Conservation (phyloP, 805 yeast genomes). For the Yueomyces sinensis region DNA sequence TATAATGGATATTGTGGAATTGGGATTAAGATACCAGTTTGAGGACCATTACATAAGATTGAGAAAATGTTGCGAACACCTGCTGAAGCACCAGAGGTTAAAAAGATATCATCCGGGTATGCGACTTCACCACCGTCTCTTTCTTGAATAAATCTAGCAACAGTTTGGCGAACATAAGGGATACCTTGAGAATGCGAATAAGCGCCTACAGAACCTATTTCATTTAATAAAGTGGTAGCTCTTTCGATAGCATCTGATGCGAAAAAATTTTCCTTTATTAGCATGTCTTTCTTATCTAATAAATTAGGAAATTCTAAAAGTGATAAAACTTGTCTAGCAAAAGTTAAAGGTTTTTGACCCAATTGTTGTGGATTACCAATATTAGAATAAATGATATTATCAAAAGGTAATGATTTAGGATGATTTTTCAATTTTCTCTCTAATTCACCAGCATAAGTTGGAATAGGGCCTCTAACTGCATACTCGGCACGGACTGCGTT, state of each 20-base stretch:
- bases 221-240: conserved; percentile 45
- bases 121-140: conserved; percentile 72
- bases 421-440: conserved; percentile 38
- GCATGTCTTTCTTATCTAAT: conserved; percentile 18
- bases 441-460: conserved; percentile 85
- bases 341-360: conserved; percentile 89
- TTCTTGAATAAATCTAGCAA: conserved; percentile 63
- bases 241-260: conserved; percentile 65
- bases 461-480: conserved; percentile 91
- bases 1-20: conserved; percentile 97
- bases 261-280: conserved; percentile 15
- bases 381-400: conserved; percentile 72
- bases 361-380: conserved; percentile 98
- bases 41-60: conserved; percentile 50
- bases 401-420: conserved; percentile 60
- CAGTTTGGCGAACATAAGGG: conserved; percentile 51
- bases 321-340: conserved; percentile 83
- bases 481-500: conserved; percentile 76
- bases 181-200: conserved; percentile 92
- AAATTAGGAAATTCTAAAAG: conserved; percentile 75
- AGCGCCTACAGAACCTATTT: conserved; percentile 83
- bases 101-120: conserved; percentile 57
- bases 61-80: conserved; percentile 76
- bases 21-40: conserved; percentile 79
- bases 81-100: conserved; percentile 91